Evolutionary conservation across 2,329 filamentous ascomycete genomes (phyloP), one percentile per base, ranked within the genome.

Genomic region (Ramichloridium luteum): DNA sequence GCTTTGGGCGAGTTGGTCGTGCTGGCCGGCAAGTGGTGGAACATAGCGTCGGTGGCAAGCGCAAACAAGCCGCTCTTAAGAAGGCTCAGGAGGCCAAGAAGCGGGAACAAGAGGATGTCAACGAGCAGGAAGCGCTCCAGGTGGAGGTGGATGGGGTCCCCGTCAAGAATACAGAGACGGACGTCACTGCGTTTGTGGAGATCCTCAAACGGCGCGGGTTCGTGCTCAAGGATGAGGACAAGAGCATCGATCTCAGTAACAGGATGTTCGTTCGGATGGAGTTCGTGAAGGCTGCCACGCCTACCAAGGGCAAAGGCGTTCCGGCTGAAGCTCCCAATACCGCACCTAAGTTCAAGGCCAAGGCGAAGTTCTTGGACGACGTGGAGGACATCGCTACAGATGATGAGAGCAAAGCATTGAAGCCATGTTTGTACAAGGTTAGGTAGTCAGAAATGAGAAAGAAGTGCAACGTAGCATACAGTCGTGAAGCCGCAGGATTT

Each of bases 181-280:
- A 94, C 50, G 82, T 94, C 1, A 73, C 74, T 5, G 77, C 80
- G 0, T 98, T 98, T 52, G 72, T 96, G 5, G 78, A 86, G 31
- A 84, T 88, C 1, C 69, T 96, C 41, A 64, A 70, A 30, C 75
- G 77, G 45, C 69, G 86, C 13, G 90, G 90, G 0, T 94, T 98
- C 50, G 66, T 86, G n/a, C 67, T 94, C 16, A 80, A 46, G 72
- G 73, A 6, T 18, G 72, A 70, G 46, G 69, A 63, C 41, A 41
- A 44, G 12, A 72, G 77, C 1, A 68, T 93, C 6, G 85, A 98
- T 60, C 62, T 92, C 49, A 72, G 70, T 34, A 98, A 98, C 61
- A 92, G 80, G 62, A 98, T 98, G 90, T 98, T 98, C 63, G 88
- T 96, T 45, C 83, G 80, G 61, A 88, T 98, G 84, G 75, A 80